Evolutionary conservation across 1,284 basidiomycete genomes (phyloP), one percentile per base, ranked within the genome.

Genomic region (Ceratobasidium sp.): DNA sequence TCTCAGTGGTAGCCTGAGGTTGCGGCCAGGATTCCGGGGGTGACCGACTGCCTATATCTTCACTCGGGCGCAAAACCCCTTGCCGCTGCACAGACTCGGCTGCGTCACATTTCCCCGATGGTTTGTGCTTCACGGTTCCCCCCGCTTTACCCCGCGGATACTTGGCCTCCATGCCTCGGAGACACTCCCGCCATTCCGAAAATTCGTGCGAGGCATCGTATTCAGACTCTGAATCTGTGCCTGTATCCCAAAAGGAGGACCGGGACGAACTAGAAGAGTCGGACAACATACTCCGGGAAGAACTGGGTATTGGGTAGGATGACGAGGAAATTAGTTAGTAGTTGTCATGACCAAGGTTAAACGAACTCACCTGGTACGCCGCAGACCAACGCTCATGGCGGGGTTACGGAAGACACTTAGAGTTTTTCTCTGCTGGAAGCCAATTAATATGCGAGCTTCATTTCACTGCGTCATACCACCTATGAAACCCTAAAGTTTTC

Each of bases 141-240:
- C 59, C 59, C 57, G n/a, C 57, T 41, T 30, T 18, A 26, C 45
- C 59, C 45, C 59, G 41, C n/a, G 59, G 59, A 30, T 61, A 61
- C 23, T 61, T 61, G 12, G 43, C 59, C 43, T 61, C 59, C 59
- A 61, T 61, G 41, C 59, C 59, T n/a, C 59, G 59, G 45, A 61
- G 59, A 34, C 59, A 61, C 16, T 61, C 59, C 45, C 59, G 41
- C 59, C 59, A 61, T 32, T 61, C 59, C 45, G 59, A 61, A 18
- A 46, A 46, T 41, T 61, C 59, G 41, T 61, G 43, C 16, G 41
- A 36, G 10, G 26, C 59, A 43, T 61, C 59, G 39, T 46, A 61
- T 18, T 61, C 59, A 28, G 41, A 46, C 18, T 61, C 59, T 12
- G 59, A 61, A 48, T 18, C 59, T 12, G 43, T 30, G 8, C 32